These are phyloP conservation scores for Globisporangium cederbergense DNA, from an alignment of 352 stramenopile species.

Conservation along the genomic window DNA sequence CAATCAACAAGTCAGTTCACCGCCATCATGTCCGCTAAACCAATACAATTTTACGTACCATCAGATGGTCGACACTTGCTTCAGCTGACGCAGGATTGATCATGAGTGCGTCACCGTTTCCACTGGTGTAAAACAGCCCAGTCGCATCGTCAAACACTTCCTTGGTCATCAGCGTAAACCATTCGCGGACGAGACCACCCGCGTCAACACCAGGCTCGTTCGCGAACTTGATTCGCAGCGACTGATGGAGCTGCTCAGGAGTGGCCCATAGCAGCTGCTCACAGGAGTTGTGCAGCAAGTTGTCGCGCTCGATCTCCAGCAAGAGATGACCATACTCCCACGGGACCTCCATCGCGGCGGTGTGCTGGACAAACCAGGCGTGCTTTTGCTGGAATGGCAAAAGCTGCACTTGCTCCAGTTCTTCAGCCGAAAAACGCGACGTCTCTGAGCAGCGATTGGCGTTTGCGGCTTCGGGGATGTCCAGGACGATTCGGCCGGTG, in stretches of 20 bases:
- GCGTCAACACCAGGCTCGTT: constrained; percentile 91
- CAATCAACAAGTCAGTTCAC: constrained; percentile 7
- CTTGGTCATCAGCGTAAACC: constrained; percentile 89
- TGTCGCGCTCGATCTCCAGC: constrained; percentile 84
- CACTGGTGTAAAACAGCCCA: constrained; percentile 75
- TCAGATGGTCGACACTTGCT: constrained; percentile 82
- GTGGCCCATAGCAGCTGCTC: constrained; percentile 84
- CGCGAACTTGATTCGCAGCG: constrained; percentile 87
- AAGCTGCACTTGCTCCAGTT: constrained; percentile 62
- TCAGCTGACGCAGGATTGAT: constrained; percentile 81
- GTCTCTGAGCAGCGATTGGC: constrained; percentile 56
- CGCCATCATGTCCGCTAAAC: not conserved
- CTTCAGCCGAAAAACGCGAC: constrained; percentile 63
- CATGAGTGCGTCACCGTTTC: constrained; percentile 77
- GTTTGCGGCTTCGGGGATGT: constrained; percentile 57
- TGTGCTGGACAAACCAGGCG: constrained; percentile 87
- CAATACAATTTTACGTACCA: constrained; percentile 34
- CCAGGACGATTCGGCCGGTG: constrained; percentile 67
- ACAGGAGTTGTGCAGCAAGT: constrained; percentile 88
- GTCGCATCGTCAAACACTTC: constrained; percentile 86
- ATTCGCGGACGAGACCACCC: constrained; percentile 88
- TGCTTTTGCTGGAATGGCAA: constrained; percentile 87
- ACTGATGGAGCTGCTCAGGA: constrained; percentile 81
- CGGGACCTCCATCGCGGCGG: constrained; percentile 76
- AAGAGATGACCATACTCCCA: constrained; percentile 87